Evolutionary conservation across 345 rosid genomes (phyloP), one percentile per base, ranked within the genome.

Genomic region (Eucalyptus camaldulensis): DNA sequence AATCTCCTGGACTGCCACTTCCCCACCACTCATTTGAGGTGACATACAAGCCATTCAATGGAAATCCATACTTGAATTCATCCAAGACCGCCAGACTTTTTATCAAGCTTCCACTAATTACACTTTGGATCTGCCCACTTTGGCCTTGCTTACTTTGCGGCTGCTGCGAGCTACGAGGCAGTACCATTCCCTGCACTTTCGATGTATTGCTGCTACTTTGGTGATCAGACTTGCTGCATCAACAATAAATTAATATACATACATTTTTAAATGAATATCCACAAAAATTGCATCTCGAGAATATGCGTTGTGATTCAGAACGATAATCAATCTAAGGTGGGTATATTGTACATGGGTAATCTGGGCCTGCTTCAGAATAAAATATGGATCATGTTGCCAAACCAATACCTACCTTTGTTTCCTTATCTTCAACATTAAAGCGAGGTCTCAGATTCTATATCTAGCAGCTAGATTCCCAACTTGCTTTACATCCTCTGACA

Each of bases 41-140:
- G 44, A 92, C 89, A 6, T 91, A 91, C 89, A 96, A 94, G 85
- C 97, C 97, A 47, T 90, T 88, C 15, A 94, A 93, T 88, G 98
- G 98, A 87, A 96, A 96, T 69, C 98, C 98, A 86, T 72, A 81
- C 88, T 94, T 95, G 91, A 96, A 96, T 90, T 95, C 98, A 88
- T 96, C 97, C 58, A 72, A 65, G 40, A 88, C 89, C 60, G 89
- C 51, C 76, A 89, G 60, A 88, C 96, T 93, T 86, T 89, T 91
- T 43, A 90, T 87, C 86, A 88, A 88, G 90, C 90, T 90, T 49
- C 89, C 88, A 65, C 86, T 90, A 88, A 88, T 89, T 33, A 88
- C 50, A 83, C 62, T 87, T 80, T 81, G 87, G 29, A 90, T 89
- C 83, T 80, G 92, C 40, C 89, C 86, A 25, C 47, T 88, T 29